Evolutionary conservation across 1,284 basidiomycete species (phyloP).

Genomic region (Trichosporon asahii): DNA sequence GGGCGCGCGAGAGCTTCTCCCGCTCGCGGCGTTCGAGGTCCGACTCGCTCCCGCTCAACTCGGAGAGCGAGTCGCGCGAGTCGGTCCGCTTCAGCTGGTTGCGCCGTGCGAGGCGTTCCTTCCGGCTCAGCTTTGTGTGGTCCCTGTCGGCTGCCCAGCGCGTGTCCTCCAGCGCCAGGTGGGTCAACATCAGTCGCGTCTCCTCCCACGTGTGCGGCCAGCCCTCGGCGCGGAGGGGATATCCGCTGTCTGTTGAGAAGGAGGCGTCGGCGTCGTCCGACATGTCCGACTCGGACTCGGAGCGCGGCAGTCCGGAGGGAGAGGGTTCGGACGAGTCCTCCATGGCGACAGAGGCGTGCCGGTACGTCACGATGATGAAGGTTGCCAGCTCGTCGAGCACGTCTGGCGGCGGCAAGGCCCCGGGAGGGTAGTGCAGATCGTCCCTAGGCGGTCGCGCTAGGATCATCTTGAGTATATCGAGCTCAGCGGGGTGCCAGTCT

Average conservation of each 20-base stretch:
- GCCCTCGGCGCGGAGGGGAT: background rate
- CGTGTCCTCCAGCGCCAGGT: slow-evolving; percentile 41
- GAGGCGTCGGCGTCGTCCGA: background rate
- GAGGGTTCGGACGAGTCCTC: background rate
- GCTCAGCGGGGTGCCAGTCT: slow-evolving; percentile 41
- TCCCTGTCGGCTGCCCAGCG: slow-evolving; percentile 31
- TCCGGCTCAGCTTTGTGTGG: slow-evolving; percentile 31
- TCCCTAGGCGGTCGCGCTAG: slow-evolving; percentile 39
- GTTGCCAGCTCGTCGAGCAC: slow-evolving; percentile 46
- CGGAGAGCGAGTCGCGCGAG: slow-evolving; percentile 43
- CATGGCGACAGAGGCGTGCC: background rate
- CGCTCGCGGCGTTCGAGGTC: slow-evolving; percentile 7
- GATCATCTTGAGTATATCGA: slow-evolving; percentile 37
- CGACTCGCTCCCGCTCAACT: slow-evolving; percentile 15
- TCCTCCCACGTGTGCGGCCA: slow-evolving; percentile 45
- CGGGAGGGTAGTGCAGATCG: slow-evolving; percentile 42
- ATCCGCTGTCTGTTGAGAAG: background rate
- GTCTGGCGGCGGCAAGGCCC: slow-evolving; percentile 42
- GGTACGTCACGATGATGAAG: slow-evolving; percentile 27
- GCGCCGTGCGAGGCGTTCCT: slow-evolving; percentile 32
- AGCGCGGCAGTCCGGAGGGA: background rate
- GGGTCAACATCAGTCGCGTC: slow-evolving; percentile 43
- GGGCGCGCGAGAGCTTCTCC: slow-evolving; percentile 28
- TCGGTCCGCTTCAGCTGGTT: slow-evolving; percentile 29
- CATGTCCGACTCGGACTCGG: background rate